Evolutionary conservation across 2,329 filamentous ascomycete species (phyloP), one percentile per base, ranked within the genome.

Genomic region (Sordariomycetes sp.): DNA sequence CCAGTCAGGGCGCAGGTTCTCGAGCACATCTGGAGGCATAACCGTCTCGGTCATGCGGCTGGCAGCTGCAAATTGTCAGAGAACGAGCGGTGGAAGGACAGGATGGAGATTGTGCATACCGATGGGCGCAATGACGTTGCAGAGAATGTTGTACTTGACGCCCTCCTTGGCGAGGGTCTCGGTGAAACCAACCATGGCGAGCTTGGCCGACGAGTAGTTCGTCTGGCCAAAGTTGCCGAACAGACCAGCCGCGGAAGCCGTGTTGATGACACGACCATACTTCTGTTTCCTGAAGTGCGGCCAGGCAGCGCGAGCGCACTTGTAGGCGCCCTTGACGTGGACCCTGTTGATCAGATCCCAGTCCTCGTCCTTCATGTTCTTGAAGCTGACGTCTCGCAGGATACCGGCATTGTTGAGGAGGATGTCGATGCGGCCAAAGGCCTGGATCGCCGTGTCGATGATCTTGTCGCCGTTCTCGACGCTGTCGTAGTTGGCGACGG

Each of bases 381-480:
- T 94, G 70, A 98, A 96, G 72, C 85, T 90, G 55, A 96, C 61
- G 65, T 96, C 88, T 41, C 90, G 82, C 40, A 94, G 72, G 54
- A 96, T 96, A 53, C 92, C 90, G 41, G 92, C 92, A 57, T 96
- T 98, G 74, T 98, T 98, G 64, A 98, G 82, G 50, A 98, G 79
- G 44, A 98, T 69, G 59, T 98, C 90, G 61, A 98, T 76, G 51
- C 90, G 85, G 47, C 90, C 85, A 54, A 80, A 92, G 36, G 68
- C 69, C 59, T 85, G 68, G 56, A 92, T 83, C 49, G 85, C 85
- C 17, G 84, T 88, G 46, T 90, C 80, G 64, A 98, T 93, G 59
- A 98, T 96, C 62, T 75, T 82, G 40, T 96, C 90, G 51, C 92
- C 92, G 51, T 90, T 73, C 67, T 92, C 86, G 63, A 94, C 90